Evolutionary conservation across 2,329 filamentous ascomycete genomes (phyloP).

Genomic region (Immersiporthe knoxdaviesiana): DNA sequence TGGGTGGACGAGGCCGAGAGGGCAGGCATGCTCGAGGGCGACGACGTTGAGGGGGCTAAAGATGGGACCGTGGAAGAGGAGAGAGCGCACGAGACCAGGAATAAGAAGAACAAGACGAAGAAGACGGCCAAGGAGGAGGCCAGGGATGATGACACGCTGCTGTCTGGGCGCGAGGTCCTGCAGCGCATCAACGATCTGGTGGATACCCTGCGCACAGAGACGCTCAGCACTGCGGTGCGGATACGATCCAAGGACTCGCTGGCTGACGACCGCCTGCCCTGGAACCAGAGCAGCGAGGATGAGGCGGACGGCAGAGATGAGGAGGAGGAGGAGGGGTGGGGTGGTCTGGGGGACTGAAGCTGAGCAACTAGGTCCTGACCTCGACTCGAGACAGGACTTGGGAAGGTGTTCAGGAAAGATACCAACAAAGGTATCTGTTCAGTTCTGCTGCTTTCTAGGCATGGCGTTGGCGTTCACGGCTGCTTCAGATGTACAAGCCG

Average conservation of each 20-base stretch:
- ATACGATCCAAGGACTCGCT: constrained; percentile 70
- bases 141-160: constrained; percentile 38
- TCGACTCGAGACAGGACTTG: background rate
- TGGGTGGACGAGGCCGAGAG: constrained; percentile 89
- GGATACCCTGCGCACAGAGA: constrained; percentile 57
- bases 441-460: background rate
- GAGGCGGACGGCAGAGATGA: constrained; percentile 43
- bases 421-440: background rate
- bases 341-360: constrained; percentile 68
- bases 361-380: constrained; percentile 39
- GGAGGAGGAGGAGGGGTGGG: constrained; percentile 65
- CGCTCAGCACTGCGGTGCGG: constrained; percentile 72
- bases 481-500: background rate
- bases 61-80: no score
- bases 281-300: constrained; percentile 51
- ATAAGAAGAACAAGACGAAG: constrained; percentile 30
- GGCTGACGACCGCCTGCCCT: constrained; percentile 72
- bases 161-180: constrained; percentile 50
- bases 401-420: background rate
- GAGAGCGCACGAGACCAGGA: background rate
- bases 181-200: constrained; percentile 58
- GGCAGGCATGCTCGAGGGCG: constrained; percentile 54
- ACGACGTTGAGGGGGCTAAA: constrained; percentile 38
- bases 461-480: constrained; percentile 20
- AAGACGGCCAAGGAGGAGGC: constrained; percentile 39